Percentiles rank a stretch among this genome's conserved stretches.
These are phyloP conservation scores for Aspergillus fructus DNA, from an alignment of 2,329 filamentous ascomycete genomes.

Conservation along the genomic window DNA sequence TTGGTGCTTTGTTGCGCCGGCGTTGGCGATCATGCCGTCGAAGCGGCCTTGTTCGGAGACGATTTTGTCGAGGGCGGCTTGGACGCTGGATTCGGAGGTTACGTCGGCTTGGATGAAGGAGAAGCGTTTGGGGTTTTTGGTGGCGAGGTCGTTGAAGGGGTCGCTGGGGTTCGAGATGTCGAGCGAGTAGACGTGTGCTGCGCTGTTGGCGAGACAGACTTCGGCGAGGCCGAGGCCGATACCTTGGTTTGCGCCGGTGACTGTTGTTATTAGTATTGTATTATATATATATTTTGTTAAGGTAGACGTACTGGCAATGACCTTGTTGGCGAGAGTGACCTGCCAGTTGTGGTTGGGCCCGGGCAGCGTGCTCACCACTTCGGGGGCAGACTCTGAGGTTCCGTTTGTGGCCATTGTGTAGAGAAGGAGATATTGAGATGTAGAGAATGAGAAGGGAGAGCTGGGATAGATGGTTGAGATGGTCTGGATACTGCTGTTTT, in stretches of 20 bases:
- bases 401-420: neutral
- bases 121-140: neutral
- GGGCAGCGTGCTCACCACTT: neutral
- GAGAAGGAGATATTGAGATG: too few species aligned
- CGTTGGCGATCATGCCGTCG: neutral
- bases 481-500: too few species aligned
- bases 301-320: constrained; percentile 1
- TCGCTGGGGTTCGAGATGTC: neutral
- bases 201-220: neutral
- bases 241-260: constrained; percentile 5
- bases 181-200: constrained; percentile 1
- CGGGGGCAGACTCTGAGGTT: neutral
- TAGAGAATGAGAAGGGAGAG: too few species aligned
- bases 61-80: neutral
- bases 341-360: neutral
- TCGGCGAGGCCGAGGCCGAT: neutral
- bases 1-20: constrained; percentile 37
- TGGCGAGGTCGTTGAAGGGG: neutral
- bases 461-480: too few species aligned
- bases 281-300: too few species aligned
- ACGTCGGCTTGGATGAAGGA: constrained; percentile 3
- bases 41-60: neutral
- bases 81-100: neutral
- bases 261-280: neutral
- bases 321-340: constrained; percentile 1